Base-by-base conservation (phyloP, 2,329 filamentous ascomycete species). In the Domatiomyces globalis region DNA sequence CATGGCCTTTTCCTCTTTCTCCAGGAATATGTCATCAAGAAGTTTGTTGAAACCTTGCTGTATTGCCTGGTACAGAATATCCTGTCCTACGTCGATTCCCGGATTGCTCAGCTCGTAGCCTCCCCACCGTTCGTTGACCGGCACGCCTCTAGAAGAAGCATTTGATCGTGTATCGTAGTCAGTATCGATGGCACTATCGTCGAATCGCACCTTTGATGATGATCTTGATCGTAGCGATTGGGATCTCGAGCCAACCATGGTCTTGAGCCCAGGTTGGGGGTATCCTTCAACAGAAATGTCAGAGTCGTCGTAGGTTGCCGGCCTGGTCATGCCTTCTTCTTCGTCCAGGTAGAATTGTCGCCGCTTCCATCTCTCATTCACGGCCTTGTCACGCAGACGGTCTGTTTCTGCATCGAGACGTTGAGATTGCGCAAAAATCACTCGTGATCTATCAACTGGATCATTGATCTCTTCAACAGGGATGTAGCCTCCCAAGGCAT, bases 11-110 rank as follows among this genome's bases (percentile, higher is more conserved):
- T 89, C 82, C 66, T 96, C 90, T 57, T 84, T 83, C 4, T 77
- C 73, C 59, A 84, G 84, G 71, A 98, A 98, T 0, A 98, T 74
- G 1, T 81, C 77, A 62, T 96, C 87, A 0, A 98, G 77, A 1
- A 96, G 73, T 67, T 96, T 88, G 62, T 96, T 95, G 69, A 95
- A 87, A 0, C 87, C 85, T 66, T 95, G 85, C 66, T 95, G 88
- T 0, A 87, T 88, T 29, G 94, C 81, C 65, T 95, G 86, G 62
- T 94, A 95, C 1, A 96, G 71, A 3, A 95, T 84, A 63, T 96
- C 87, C 59, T 84, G 87, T 39, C 87, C 87, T 5, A 87, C 81
- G 64, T 95, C 88, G 53, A 77, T 78, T 65, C 95, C 88, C 0
- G 84, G 82, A 58, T 85, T 80, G 0, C 85, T 84, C 15, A 94